These are phyloP conservation scores for Dryas octopetala DNA, from an alignment of 306 rosid genomes.

Conservation along the genomic window DNA sequence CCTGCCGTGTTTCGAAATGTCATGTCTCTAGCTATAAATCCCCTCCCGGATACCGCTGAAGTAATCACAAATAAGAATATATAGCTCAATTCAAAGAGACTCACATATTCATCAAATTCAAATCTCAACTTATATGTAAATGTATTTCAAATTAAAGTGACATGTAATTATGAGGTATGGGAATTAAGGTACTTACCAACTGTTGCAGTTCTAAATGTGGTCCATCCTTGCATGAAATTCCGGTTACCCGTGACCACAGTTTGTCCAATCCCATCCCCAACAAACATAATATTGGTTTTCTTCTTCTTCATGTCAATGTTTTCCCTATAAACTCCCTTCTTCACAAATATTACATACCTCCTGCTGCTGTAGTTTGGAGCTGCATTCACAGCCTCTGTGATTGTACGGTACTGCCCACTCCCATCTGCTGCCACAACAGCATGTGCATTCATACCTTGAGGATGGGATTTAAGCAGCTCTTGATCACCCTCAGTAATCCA, in stretches of 20 bases:
- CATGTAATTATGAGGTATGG: neutral
- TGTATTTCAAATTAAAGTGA: too few species aligned
- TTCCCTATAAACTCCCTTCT: constrained; percentile 72
- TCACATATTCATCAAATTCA: too few species aligned
- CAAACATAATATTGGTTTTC: constrained; percentile 76
- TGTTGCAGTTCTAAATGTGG: constrained; percentile 92
- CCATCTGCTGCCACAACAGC: constrained; percentile 84
- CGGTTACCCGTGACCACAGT: constrained; percentile 69
- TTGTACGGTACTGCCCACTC: constrained; percentile 63
- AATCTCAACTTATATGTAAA: too few species aligned
- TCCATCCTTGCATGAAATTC: constrained; percentile 96
- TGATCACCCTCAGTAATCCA: constrained; percentile 74
- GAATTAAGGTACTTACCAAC: constrained; percentile 48
- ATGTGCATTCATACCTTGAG: constrained; percentile 39
- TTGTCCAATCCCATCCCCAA: constrained; percentile 83
- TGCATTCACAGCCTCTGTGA: constrained; percentile 70
- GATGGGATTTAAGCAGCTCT: constrained; percentile 47
- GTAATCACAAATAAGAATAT: neutral
- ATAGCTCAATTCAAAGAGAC: too few species aligned
- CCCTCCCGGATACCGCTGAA: constrained; percentile 75
- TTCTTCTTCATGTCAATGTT: constrained; percentile 80
- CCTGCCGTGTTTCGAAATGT: constrained; percentile 71
- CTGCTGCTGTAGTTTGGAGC: constrained; percentile 61
- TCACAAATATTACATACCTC: constrained; percentile 69
- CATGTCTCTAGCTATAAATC: constrained; percentile 76